Evolutionary conservation across 2,329 filamentous ascomycete genomes (phyloP).

Genomic region (Colletotrichum brevisporum): DNA sequence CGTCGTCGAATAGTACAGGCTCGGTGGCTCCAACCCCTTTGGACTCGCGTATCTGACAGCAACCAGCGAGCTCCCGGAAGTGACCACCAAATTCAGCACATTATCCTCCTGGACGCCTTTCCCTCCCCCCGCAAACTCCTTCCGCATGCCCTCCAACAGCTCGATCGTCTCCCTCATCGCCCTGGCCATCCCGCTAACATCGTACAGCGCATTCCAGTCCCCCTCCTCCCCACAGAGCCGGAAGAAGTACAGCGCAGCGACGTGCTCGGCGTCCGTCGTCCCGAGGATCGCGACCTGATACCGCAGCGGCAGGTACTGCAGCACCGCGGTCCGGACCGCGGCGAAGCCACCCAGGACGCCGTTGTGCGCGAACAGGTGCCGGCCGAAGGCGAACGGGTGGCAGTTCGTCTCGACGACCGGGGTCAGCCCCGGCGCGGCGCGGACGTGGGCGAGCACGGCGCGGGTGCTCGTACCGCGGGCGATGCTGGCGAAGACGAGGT

Average conservation of each 20-base stretch:
- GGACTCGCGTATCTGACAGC: constrained; percentile 34
- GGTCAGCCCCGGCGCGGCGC: constrained; percentile 25
- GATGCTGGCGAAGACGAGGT: constrained; percentile 32
- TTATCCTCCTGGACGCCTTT: background rate
- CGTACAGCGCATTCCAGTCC: constrained; percentile 28
- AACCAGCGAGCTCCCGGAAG: constrained; percentile 23
- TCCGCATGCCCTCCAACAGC: constrained; percentile 26
- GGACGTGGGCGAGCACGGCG: constrained; percentile 29
- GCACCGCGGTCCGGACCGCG: constrained; percentile 10
- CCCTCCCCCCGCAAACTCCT: constrained; percentile 5
- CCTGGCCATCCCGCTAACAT: constrained; percentile 4
- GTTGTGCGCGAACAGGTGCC: constrained; percentile 36
- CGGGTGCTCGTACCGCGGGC: constrained; percentile 30
- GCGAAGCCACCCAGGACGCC: constrained; percentile 31
- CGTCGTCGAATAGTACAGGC: constrained; percentile 32
- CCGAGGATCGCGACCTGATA: constrained; percentile 31
- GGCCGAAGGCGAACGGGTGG: constrained; percentile 32
- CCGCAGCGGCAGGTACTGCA: constrained; percentile 32
- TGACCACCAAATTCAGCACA: constrained; percentile 18
- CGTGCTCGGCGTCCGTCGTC: constrained; percentile 33
- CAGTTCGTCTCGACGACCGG: constrained; percentile 36
- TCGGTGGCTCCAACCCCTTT: constrained; percentile 13
- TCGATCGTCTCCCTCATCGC: constrained; percentile 33
- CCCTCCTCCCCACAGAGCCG: constrained; percentile 23
- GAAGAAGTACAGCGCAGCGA: constrained; percentile 33